Evolutionary conservation across 2,329 filamentous ascomycete species (phyloP).

Genomic region (Orbilia quercus): DNA sequence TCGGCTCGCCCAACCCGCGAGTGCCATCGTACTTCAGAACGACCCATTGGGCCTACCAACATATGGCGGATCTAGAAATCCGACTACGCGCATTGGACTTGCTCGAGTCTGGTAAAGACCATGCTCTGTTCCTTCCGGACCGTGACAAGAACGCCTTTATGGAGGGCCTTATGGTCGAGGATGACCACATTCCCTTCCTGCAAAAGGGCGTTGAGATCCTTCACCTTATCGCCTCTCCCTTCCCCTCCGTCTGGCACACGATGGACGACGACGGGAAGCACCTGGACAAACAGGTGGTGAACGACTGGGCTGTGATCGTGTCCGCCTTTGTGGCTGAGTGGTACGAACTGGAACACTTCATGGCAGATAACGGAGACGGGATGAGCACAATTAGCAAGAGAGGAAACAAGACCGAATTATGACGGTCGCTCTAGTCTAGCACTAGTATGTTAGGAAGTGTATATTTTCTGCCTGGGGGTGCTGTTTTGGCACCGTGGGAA

Average conservation of each 20-base stretch:
- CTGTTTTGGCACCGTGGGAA: not conserved
- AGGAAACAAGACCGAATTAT: slow-evolving; percentile 49
- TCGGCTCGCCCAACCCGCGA: slow-evolving; percentile 75
- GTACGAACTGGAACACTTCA: slow-evolving; percentile 79
- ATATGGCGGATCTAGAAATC: slow-evolving; percentile 77
- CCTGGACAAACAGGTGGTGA: slow-evolving; percentile 79
- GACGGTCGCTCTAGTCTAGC: too few species aligned
- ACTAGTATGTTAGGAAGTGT: not conserved
- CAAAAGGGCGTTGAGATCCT: slow-evolving; percentile 84
- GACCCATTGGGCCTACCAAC: slow-evolving; percentile 92
- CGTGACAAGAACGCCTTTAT: slow-evolving; percentile 68
- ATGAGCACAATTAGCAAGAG: slow-evolving; percentile 52
- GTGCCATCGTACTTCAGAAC: slow-evolving; percentile 88
- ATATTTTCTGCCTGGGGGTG: not conserved
- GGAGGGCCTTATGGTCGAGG: slow-evolving; percentile 70
- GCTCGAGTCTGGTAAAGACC: slow-evolving; percentile 66
- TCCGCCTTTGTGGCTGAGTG: slow-evolving; percentile 89
- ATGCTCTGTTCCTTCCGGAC: slow-evolving; percentile 75
- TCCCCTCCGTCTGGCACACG: slow-evolving; percentile 87
- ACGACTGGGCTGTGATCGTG: slow-evolving; percentile 88
- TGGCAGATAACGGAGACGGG: slow-evolving; percentile 61
- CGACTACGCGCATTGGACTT: slow-evolving; percentile 76
- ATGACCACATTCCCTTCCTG: slow-evolving; percentile 95
- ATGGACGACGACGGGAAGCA: slow-evolving; percentile 85
- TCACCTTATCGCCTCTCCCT: slow-evolving; percentile 86